These are phyloP conservation scores for Rhodocollybia butyracea DNA, from an alignment of 768 basidiomycete genomes.

Conservation along the genomic window DNA sequence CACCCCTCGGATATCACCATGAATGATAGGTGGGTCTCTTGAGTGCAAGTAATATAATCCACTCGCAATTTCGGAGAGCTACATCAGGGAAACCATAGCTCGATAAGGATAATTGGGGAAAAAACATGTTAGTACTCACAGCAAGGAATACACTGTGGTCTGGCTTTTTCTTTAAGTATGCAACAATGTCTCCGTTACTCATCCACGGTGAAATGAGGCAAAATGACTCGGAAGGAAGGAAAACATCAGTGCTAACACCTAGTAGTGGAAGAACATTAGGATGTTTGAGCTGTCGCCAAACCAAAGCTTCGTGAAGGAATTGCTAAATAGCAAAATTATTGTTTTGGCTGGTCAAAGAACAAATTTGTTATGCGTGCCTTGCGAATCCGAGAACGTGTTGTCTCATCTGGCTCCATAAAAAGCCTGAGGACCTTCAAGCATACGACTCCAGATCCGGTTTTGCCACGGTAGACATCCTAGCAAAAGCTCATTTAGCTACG, in stretches of 20 bases:
- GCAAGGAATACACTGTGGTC: not conserved
- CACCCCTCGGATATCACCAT: conserved; percentile 17
- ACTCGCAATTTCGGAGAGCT: conserved; percentile 23
- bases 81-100: too few relatives aligned
- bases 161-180: conserved; percentile 6
- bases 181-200: conserved; percentile 16
- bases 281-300: conserved; percentile 18
- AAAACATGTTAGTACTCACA: not conserved
- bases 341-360: not conserved
- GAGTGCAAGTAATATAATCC: conserved; percentile 34
- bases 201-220: conserved; percentile 23
- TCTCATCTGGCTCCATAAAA: not conserved
- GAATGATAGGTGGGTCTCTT: conserved; percentile 19
- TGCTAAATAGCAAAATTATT: conserved; percentile 8
- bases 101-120: not conserved
- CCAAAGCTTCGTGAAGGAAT: conserved; percentile 18
- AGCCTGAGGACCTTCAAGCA: conserved; percentile 10
- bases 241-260: conserved; percentile 14
- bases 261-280: conserved; percentile 16
- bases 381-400: not conserved
- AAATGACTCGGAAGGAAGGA: conserved; percentile 14
- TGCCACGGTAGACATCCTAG: conserved; percentile 3
- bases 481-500: too few relatives aligned
- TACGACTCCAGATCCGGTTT: not conserved
- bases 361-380: not conserved